Evolutionary conservation across 371 early-diverging fungal species (phyloP), one percentile per base, ranked within the genome.

Genomic region (Lichtheimia hyalospora): DNA sequence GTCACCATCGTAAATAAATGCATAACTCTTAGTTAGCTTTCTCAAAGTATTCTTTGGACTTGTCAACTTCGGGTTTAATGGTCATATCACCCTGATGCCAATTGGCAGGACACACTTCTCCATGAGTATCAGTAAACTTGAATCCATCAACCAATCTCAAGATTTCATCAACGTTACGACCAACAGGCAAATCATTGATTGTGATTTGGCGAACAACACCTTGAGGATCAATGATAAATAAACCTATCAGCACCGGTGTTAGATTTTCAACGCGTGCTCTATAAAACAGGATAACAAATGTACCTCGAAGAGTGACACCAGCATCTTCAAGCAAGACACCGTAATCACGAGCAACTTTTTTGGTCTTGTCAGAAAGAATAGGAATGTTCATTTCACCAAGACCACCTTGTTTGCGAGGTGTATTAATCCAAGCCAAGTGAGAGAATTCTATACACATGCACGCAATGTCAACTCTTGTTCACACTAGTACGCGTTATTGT

Each of bases 71-170:
- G 48, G 92, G 86, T 75, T 82, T 84, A 67, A 84, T 82, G 63
- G 86, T 77, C 59, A 70, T 69, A 44, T 64, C 24, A 27, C 56
- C 96, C 74, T 87, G 87, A 64, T 81, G 75, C 95, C 96, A 96
- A 81, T 88, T 87, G 55, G 88, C 93, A 54, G 96, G 95, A 88
- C 95, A 93, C 15, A 84, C 84, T 27, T 84, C 81, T 53, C 84
- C 84, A 55, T 83, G 71, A 66, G 85, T 62, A 54, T 90, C 90
- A 56, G 82, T 77, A 77, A 91, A 92, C 69, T 90, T 83, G 60
- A 91, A 71, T 13, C 92, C 95, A 69, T 92, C 86, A 25, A 96
- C 66, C 2, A 94, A 66, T 61, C 96, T 84, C 21, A 94, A 67
- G 25, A 84, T 70, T 61, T 94, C 93, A 62, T 85, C 81, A 39